These are phyloP conservation scores for Yamadazyma atlantica DNA, from an alignment of 1,139 yeast genomes.

Conservation along the genomic window DNA sequence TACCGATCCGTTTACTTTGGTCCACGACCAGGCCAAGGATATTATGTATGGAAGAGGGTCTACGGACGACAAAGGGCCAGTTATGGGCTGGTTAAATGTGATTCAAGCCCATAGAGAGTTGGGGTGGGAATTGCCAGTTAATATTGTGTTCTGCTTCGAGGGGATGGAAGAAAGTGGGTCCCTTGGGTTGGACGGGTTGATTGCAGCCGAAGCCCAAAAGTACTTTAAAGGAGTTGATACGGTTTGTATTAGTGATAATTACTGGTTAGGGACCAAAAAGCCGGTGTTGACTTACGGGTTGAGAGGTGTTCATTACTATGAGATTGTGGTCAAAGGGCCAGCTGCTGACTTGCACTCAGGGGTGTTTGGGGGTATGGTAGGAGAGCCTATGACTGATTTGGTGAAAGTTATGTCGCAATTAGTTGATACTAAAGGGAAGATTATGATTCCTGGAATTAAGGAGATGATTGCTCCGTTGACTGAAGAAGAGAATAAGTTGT, in stretches of 20 bases:
- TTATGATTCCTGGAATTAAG: constrained; percentile 79
- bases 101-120: constrained; percentile 86
- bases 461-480: constrained; percentile 97
- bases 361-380: constrained; percentile 93
- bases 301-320: constrained; percentile 95
- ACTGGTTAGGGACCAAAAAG: constrained; percentile 96
- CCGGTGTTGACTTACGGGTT: constrained; percentile 97
- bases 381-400: constrained; percentile 97
- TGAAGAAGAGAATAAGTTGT: constrained; percentile 70
- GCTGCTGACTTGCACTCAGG: constrained; percentile 98
- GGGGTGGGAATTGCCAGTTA: constrained; percentile 89
- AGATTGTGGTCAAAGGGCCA: constrained; percentile 80
- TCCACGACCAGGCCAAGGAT: constrained; percentile 55
- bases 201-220: constrained; percentile 69
- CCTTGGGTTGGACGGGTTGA: constrained; percentile 80
- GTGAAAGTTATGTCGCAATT: constrained; percentile 71
- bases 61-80: constrained; percentile 98
- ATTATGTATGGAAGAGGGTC: constrained; percentile 89
- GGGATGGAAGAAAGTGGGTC: constrained; percentile 99
- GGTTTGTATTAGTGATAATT: constrained; percentile 94
- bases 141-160: constrained; percentile 88
- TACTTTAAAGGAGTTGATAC: constrained; percentile 90
- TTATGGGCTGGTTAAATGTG: constrained; percentile 93
- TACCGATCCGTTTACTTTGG: constrained; percentile 82
- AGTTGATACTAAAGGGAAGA: constrained; percentile 80